Percentiles rank a stretch among this genome's conserved stretches.
Evolutionary conservation across 2,329 filamentous ascomycete species (phyloP).

Genomic region (Stagonosporopsis tanaceti): DNA sequence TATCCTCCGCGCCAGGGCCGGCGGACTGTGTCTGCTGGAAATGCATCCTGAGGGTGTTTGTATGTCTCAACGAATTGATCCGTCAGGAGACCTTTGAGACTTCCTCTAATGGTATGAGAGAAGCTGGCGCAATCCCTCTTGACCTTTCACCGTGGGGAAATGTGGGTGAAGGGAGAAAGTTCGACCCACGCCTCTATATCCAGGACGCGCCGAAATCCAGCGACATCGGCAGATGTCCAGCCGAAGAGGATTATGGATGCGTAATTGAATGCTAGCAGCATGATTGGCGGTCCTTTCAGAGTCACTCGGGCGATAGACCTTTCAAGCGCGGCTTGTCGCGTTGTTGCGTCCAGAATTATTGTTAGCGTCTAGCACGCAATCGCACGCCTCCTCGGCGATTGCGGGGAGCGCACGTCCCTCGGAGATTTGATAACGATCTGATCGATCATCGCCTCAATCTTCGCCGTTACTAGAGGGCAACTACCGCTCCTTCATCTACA

Average conservation of each 20-base stretch:
- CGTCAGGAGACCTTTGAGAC: slow-evolving; percentile 15
- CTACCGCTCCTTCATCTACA: background rate
- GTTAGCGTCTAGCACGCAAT: slow-evolving; percentile 42
- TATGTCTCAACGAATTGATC: slow-evolving; percentile 22
- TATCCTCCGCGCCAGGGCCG: slow-evolving; percentile 45
- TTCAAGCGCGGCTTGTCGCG: slow-evolving; percentile 35
- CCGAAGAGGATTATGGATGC: slow-evolving; percentile 35
- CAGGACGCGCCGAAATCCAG: slow-evolving; percentile 29
- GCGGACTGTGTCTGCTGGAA: slow-evolving; percentile 49
- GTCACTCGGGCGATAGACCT: slow-evolving; percentile 36
- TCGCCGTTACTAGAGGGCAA: background rate
- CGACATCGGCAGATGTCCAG: slow-evolving; percentile 41
- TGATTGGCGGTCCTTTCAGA: slow-evolving; percentile 39
- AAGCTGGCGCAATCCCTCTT: slow-evolving; percentile 20
- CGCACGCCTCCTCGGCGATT: slow-evolving; percentile 20
- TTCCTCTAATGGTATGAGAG: slow-evolving; percentile 22
- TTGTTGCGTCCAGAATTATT: slow-evolving; percentile 35
- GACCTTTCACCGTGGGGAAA: slow-evolving; percentile 28
- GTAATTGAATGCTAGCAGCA: slow-evolving; percentile 26
- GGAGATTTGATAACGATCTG: slow-evolving; percentile 29
- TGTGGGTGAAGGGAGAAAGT: slow-evolving; percentile 22
- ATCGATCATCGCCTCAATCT: background rate
- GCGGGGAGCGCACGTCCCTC: slow-evolving; percentile 31
- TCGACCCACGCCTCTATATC: slow-evolving; percentile 23
- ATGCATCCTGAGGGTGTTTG: slow-evolving; percentile 42